Evolutionary conservation across 169 alveolate genomes (phyloP), one percentile per base, ranked within the genome.

Genomic region (Plasmodium vivax): DNA sequence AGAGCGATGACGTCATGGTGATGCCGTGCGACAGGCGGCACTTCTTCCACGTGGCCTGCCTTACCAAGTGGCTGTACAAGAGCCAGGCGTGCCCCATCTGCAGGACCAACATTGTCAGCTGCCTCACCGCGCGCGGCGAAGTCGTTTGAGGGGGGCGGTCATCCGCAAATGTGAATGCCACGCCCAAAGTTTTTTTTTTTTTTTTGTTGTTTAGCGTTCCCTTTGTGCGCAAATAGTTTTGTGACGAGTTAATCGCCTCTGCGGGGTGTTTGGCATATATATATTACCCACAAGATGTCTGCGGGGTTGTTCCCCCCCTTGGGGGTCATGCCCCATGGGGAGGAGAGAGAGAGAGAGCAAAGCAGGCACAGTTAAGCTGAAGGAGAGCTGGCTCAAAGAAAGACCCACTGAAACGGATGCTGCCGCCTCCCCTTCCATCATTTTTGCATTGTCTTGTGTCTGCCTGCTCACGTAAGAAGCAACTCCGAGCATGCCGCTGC

Each of bases 1-100:
- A 32, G 8, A 93, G 85, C 47, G 94, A 90, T 73, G 96, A 96
- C 19, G 80, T 96, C 36, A 94, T 88, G 88, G 83, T 96, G 38
- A 93, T 96, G 95, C 97, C 97, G 0, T 96, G 97, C 74, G 97
- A 96, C 73, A 92, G 85, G 41, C 75, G 97, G n/a, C 97, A 96
- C 84, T 84, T 95, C 84, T 96, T 96, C 83, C 97, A 96, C 93
- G 82, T 85, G 51, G 96, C 82, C 3, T 96, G 97, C 38, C 95
- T 96, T 32, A 77, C 88, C 41, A 95, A 90, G 51, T 96, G 97
- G 97, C 72, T 96, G 80, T 62, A 95, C 56, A 91, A 96, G 47
- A 96, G 97, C 73, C 91, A 93, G 47, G 94, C 91, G n/a, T 96
- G 97, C 80, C 97, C 97, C 12, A 96, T 96, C 16, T 96, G 97